Evolutionary conservation across 495 filamentous ascomycete species (phyloP).

Genomic region (Durotheca rogersii): DNA sequence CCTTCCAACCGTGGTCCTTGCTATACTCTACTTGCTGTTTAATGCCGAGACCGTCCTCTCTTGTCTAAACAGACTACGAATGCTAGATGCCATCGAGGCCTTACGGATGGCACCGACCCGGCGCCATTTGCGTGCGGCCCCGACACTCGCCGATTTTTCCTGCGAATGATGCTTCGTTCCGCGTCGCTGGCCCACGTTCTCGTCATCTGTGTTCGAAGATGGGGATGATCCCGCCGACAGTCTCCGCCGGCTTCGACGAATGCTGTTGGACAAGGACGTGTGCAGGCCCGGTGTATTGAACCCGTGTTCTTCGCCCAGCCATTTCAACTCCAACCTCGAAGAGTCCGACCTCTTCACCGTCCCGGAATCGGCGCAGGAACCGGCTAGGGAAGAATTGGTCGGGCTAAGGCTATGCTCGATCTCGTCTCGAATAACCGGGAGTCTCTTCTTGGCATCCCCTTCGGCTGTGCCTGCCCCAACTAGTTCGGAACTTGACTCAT

Average conservation of each 20-base stretch:
- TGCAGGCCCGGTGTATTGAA: conserved; percentile 14
- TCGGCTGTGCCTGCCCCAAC: conserved; percentile 17
- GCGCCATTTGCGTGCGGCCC: conserved; percentile 35
- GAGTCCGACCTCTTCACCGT: conserved; percentile 27
- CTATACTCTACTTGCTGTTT: conserved; percentile 24
- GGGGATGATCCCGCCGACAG: conserved; percentile 27
- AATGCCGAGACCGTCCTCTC: conserved; percentile 29
- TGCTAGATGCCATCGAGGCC: conserved; percentile 43
- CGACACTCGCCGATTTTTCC: conserved; percentile 28
- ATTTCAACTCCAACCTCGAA: conserved; percentile 22
- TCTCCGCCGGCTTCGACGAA: conserved; percentile 17
- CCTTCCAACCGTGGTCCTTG: conserved; percentile 23
- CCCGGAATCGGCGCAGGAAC: conserved; percentile 14
- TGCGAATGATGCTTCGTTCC: conserved; percentile 20
- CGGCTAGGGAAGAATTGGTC: conserved; percentile 8
- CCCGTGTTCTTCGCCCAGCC: conserved; percentile 23
- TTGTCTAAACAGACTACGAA: conserved; percentile 45
- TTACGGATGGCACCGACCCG: conserved; percentile 39
- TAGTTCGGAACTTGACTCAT: conserved; percentile 11
- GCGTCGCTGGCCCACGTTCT: conserved; percentile 30
- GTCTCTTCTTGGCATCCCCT: conserved; percentile 22
- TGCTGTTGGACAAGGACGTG: conserved; percentile 14
- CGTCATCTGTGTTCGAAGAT: conserved; percentile 30
- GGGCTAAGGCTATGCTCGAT: conserved; percentile 28
- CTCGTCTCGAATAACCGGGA: conserved; percentile 45